These are phyloP conservation scores for Coccomyxa sp. DNA, from an alignment of 139 green algal species.

Conservation along the genomic window DNA sequence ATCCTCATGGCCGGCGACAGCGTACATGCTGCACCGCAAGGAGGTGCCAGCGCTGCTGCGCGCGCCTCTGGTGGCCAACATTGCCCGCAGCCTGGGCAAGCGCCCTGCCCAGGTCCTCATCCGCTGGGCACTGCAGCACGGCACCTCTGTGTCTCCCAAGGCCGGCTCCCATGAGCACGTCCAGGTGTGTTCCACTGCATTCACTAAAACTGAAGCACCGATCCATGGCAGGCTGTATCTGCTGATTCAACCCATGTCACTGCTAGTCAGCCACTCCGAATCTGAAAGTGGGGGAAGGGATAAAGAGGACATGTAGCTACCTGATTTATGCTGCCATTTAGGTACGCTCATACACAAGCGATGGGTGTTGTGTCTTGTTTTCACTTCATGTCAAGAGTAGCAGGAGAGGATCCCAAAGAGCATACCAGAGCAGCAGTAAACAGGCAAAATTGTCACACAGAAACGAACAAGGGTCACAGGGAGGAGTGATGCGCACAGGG, in stretches of 20 bases:
- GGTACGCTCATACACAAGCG: background rate
- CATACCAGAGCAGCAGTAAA: background rate
- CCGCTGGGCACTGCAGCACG: slow-evolving; percentile 83
- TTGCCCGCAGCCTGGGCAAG: slow-evolving; percentile 36
- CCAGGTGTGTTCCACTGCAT: background rate
- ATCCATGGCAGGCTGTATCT: background rate
- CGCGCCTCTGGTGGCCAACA: slow-evolving; percentile 49
- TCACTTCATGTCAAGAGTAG: background rate
- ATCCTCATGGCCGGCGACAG: slow-evolving; percentile 51
- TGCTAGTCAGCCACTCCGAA: background rate
- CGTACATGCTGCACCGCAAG: slow-evolving; percentile 55
- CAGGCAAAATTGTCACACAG: background rate
- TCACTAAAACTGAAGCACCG: background rate
- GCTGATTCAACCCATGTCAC: background rate
- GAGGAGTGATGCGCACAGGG: background rate
- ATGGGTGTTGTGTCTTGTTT: background rate
- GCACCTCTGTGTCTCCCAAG: slow-evolving; percentile 42
- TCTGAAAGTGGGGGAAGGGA: background rate
- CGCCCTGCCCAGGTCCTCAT: slow-evolving; percentile 75
- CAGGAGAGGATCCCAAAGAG: too few relatives aligned
- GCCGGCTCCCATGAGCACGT: background rate
- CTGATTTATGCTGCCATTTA: background rate
- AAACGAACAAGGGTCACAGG: background rate
- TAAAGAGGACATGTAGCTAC: background rate
- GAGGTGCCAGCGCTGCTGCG: slow-evolving; percentile 39